Base-by-base conservation (phyloP, 768 basidiomycete genomes). In the Lenzites betulinus region DNA sequence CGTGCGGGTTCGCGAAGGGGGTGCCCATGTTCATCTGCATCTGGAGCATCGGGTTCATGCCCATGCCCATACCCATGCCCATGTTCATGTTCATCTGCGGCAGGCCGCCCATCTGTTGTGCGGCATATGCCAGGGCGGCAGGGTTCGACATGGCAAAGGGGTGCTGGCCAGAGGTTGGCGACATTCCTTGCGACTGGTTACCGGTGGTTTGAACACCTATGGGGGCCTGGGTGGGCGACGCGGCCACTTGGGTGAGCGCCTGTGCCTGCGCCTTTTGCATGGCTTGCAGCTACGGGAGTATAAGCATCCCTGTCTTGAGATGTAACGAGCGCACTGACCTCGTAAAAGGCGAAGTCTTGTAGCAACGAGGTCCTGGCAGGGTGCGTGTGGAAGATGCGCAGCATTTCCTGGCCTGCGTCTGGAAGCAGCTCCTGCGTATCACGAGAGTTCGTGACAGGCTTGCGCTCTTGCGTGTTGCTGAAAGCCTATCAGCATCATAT, bases 361-460 rank as follows among this genome's bases (percentile, higher is more conserved):
- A 98, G 78, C 36, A 98, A 79, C 8, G 94, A 95, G 2, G 97
- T 98, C 68, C 93, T 85, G 5, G 94, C 90, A 8, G 93, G 93
- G 70, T 97, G 95, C 1, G 89, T 89, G 64, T 93, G 85, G 81
- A 98, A 96, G 69, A 98, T 98, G 49, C 91, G 84, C 38, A 99
- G 81, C 87, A 98, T 96, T 73, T 98, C 96, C 72, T 92, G 89
- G 0, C 97, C 97, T 20, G 95, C 95, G 67, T 98, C 96, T 26
- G 94, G 93, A 46, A 95, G 84, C 15, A 98, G 81, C 70, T 98
- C 97, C 73, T 98, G 97, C 2, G 97, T 98, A 72, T 99, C 97
- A 63, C 97, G 86, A 8, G 95, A 97, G 68, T 97, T 97, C 1
- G 97, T 99, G 58, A 99, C 96, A 2, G 97, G 96, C 75, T 98